Base-by-base conservation (phyloP, 2,329 filamentous ascomycete genomes). In the Neocucurbitaria cava region DNA sequence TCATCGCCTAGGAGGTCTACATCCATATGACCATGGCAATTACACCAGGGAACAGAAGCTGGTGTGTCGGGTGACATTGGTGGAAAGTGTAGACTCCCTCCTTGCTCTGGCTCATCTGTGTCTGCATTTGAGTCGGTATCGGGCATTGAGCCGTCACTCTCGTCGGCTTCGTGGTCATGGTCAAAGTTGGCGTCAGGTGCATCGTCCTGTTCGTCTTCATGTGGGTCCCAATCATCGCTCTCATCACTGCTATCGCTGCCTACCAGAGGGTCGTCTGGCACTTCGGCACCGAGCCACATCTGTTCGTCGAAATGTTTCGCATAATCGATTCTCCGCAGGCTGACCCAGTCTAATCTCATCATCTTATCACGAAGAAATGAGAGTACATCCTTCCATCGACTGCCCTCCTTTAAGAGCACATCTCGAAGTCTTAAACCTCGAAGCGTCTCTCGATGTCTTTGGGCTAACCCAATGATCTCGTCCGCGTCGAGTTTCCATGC, bases 311-410 rank as follows among this genome's bases (percentile, higher is more conserved):
- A 85, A 46, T 83, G 77, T 31, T 75, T 77, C 2, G 80, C 81
- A 63, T 89, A 89, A 33, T 85, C 83, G 43, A 88, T 85, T 5
- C 84, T 76, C 31, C 84, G 78, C n/a, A 90, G 73, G 61, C 85
- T 85, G 26, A 89, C 80, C 80, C 85, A 87, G 41, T 87, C 82
- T 15, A 89, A 73, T 23, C 79, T 77, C 30, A 77, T 74, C 79
- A 88, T 83, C 44, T 86, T 80, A 8, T 81, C 75, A 43, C 84
- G 81, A 13, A 90, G 74, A 18, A 82, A 81, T 4, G 74, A 69
- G 0, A 89, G 78, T 0, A 90, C 80, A 49, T 88, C 82, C 57
- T 80, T 81, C 87, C 87, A 89, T 54, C 77, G 76, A 52, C 83
- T 84, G 1, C 82, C 84, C 6, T 85, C 80, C 50, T 83, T 85